Base-by-base conservation (phyloP, 768 basidiomycete genomes). In the Leccinum obscurum region DNA sequence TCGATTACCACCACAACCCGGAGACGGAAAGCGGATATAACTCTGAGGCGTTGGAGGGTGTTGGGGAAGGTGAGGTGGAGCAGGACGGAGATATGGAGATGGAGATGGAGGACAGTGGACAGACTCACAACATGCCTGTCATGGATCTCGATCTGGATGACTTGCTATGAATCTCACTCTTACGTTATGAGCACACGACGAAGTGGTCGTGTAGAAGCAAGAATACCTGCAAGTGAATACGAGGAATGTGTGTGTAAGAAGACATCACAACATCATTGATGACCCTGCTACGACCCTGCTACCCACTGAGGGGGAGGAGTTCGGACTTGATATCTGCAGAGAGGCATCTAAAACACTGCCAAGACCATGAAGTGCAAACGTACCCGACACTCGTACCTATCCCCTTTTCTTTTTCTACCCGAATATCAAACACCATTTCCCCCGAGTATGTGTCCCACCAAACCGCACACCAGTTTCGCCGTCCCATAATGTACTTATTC, bases 351-450 rank as follows among this genome's bases (percentile, higher is more conserved):
- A 46, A 24, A 41, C 30, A 30, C 46, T 2, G 32, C 28, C 17
- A 14, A 15, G 5, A 51, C 35, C 22, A 6, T 13, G 11, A 8
- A 32, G 22, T 3, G 15, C 28, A 57, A 49, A 44, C 87, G 63
- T 72, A 94, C 90, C 89, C 86, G 63, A 86, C 81, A 24, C 93
- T 98, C 60, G 85, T 81, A 7, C 96, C 96, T 35, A 77, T 58
- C 0, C 96, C 96, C 68, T 92, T 95, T 64, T 81, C 79, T 64
- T 83, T 90, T 75, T 99, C 96, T 10, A 98, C 86, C 1, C 90
- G 84, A 67, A 98, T 85, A 65, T 93, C 90, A 63, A 92, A 98
- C 8, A 83, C 75, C 64, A 98, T 66, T 6, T 90, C 88, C 0
- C 88, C 87, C 6, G 82, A 81, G 2, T 67, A 55, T 14, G 72